Evolutionary conservation across 768 basidiomycete species (phyloP), one percentile per base, ranked within the genome.

Genomic region (Podaxis pistillaris): DNA sequence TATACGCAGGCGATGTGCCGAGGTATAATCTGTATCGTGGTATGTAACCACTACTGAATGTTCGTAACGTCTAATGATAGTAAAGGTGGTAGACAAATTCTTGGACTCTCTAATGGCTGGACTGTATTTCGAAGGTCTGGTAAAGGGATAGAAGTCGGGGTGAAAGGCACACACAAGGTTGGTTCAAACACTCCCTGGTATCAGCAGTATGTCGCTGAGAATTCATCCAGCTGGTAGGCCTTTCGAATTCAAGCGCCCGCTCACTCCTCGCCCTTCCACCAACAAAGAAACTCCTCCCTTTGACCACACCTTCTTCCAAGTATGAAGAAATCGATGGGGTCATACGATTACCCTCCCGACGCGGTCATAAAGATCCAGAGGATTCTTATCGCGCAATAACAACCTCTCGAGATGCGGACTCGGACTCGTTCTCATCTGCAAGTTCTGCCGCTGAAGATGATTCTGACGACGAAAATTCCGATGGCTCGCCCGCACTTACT

Each of bases 241-340:
- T 91, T 62, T 84, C 85, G 3, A 89, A 91, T 71, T 74, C 85
- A 5, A 77, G 72, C 33, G 74, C 87, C 24, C 80, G 82, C 47
- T 77, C 80, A 40, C 73, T 90, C 22, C 78, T 93, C 5, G 74
- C 81, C 3, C 75, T 79, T 24, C 75, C 83, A 52, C 83, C 86
- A 3, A 79, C 78, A 3, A 81, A 82, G 57, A 80, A 79, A 58
- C 70, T 89, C n/a, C 60, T 79, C 19, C 67, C 70, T 26, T 63
- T 72, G 26, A 69, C 41, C 63, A 73, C 49, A 70, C 49, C 76
- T 60, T 68, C 54, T 22, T 74, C 77, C 66, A 85, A 80, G 68
- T 84, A 87, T 68, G 75, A 83, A 61, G 90, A 91, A 71, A 69
- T 80, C n/a, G 83, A 90, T 64, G 89, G 89, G 8, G 86, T 89